Evolutionary conservation across 2,329 filamentous ascomycete genomes (phyloP).

Genomic region (Cladobotryum protrusum): DNA sequence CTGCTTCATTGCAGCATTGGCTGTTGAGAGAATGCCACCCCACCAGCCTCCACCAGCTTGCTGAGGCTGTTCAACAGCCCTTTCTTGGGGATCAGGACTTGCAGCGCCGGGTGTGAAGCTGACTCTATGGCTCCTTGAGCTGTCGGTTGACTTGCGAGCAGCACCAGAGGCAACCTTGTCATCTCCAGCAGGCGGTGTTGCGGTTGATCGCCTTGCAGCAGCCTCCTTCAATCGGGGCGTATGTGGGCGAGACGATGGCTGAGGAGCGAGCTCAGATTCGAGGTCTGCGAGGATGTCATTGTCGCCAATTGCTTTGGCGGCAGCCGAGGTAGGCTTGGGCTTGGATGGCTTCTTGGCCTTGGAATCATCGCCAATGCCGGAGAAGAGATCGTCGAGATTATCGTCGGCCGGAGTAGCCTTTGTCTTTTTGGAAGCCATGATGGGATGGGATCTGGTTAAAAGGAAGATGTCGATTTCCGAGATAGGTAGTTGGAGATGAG

Average conservation of each 20-base stretch:
- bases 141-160: constrained; percentile 71
- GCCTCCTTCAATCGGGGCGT: constrained; percentile 67
- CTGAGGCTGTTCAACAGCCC: constrained; percentile 15
- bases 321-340: constrained; percentile 42
- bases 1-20: constrained; percentile 81
- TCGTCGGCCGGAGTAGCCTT: constrained; percentile 53
- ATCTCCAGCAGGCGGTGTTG: constrained; percentile 53
- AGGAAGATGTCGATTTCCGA: neutral
- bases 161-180: constrained; percentile 46
- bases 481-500: too few species aligned
- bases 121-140: constrained; percentile 62
- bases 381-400: constrained; percentile 60
- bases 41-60: constrained; percentile 70
- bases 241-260: constrained; percentile 69
- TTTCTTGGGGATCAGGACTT: neutral
- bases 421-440: constrained; percentile 55
- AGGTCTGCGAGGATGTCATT: constrained; percentile 84
- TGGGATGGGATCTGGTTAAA: constrained; percentile 11
- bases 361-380: constrained; percentile 51
- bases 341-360: constrained; percentile 42
- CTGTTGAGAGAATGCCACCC: constrained; percentile 79
- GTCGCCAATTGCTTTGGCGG: constrained; percentile 45
- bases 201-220: constrained; percentile 38
- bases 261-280: constrained; percentile 63
- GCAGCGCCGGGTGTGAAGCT: constrained; percentile 61